phyloP scores from a whole-genome alignment of 2,329 filamentous ascomycete species.

The Penicillium sp. region DNA sequence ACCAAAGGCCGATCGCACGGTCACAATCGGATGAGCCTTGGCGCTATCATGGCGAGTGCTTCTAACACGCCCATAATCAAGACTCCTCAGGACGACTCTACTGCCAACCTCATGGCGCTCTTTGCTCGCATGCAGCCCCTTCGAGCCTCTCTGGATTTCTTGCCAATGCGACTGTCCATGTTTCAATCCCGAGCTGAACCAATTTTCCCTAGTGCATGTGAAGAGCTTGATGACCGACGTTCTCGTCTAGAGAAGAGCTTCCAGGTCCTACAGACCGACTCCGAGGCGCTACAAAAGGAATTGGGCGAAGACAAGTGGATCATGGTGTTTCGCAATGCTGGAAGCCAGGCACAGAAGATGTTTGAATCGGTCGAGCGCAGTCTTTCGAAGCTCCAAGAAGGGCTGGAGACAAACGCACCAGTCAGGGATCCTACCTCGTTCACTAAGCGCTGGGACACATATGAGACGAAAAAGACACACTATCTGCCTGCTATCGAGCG shows the following conservation, averaged over 20 bases:
- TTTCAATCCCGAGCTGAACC: conserved; percentile 78
- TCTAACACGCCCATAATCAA: conserved; percentile 48
- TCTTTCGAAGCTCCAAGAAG: conserved; percentile 78
- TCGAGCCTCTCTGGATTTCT: conserved; percentile 88
- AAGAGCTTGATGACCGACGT: conserved; percentile 79
- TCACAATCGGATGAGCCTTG: conserved; percentile 71
- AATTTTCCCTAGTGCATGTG: conserved; percentile 86
- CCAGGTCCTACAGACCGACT: conserved; percentile 85
- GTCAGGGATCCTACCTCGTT: conserved; percentile 71
- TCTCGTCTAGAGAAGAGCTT: conserved; percentile 80
- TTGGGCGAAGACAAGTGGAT: conserved; percentile 96
- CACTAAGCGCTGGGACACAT: conserved; percentile 85
- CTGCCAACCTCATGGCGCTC: conserved; percentile 81
- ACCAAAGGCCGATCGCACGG: conserved; percentile 55
- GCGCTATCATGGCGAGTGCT: conserved; percentile 60
- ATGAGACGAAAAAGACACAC: conserved; percentile 92
- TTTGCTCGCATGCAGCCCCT: conserved; percentile 96
- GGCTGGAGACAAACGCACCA: conserved; percentile 74
- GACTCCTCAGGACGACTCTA: conserved; percentile 77
- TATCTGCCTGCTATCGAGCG: conserved; percentile 93
- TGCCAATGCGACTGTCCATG: conserved; percentile 89
- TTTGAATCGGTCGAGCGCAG: conserved; percentile 92
- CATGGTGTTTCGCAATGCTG: conserved; percentile 90
- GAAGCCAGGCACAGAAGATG: conserved; percentile 92
- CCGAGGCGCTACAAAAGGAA: conserved; percentile 85